Evolutionary conservation across 1,284 basidiomycete species (phyloP).

Genomic region (Phenoliferia sp.): DNA sequence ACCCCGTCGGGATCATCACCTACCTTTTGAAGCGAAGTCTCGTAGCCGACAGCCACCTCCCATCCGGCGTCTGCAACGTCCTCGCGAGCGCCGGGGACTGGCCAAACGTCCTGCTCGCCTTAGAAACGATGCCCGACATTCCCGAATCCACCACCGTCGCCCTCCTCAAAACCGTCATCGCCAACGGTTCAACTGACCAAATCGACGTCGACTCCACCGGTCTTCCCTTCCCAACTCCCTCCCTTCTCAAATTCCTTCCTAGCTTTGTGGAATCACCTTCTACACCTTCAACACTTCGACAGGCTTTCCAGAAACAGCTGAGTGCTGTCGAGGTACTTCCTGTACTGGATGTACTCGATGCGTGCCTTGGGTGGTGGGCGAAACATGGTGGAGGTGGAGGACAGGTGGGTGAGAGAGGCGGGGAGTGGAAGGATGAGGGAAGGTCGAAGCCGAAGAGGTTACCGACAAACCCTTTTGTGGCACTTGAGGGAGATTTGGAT

Average conservation of each 20-base stretch:
- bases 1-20: slow-evolving; percentile 23
- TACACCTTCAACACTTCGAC: slow-evolving; percentile 17
- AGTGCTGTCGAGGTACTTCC: slow-evolving; percentile 17
- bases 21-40: slow-evolving; percentile 28
- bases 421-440: slow-evolving; percentile 1
- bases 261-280: slow-evolving; percentile 19
- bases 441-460: slow-evolving; percentile 13
- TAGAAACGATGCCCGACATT: slow-evolving; percentile 25
- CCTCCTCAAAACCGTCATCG: slow-evolving; percentile 17
- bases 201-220: slow-evolving; percentile 1
- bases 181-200: slow-evolving; percentile 5
- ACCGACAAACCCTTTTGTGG: slow-evolving; percentile 9
- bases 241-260: slow-evolving; percentile 17
- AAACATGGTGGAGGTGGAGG: not conserved
- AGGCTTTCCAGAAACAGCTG: slow-evolving; percentile 20
- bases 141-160: slow-evolving; percentile 24
- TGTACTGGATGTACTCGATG: slow-evolving; percentile 23
- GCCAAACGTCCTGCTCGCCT: slow-evolving; percentile 23
- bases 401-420: not conserved
- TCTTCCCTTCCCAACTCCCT: slow-evolving; percentile 11
- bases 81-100: slow-evolving; percentile 28
- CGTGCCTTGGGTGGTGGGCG: slow-evolving; percentile 22
- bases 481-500: not conserved
- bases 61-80: slow-evolving; percentile 18
- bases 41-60: slow-evolving; percentile 26